Base-by-base conservation (phyloP, 345 rosid genomes). In the Viola odorata region DNA sequence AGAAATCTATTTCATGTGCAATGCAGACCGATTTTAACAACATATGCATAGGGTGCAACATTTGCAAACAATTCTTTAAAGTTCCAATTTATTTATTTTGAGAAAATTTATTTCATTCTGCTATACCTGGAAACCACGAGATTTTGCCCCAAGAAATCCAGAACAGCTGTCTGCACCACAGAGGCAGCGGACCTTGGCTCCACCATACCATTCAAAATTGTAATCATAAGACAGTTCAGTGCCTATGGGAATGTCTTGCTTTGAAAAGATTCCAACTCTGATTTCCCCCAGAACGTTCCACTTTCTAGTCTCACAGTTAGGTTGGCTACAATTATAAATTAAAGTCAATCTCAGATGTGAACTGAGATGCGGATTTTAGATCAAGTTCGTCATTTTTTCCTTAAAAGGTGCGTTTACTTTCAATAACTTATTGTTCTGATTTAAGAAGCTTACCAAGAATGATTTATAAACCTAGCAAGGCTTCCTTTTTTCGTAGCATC, bases 301-400 rank as follows among this genome's bases (percentile, higher is more conserved):
- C 83, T 94, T 90, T 73, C 99, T 83, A 52, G 99, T 90, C 91
- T 90, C 99, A 68, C 99, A 90, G 55, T 94, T 94, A 44, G 99
- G 99, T 65, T 65, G 88, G 80, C 97, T 94, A 80, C 64, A 74
- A 52, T 45, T 44, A 47, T 50, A 12, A 64, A 36, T 38, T 48
- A 55, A 53, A 53, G 69, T 63, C 62, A 63, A 56, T 52, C 50
- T 40, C 40, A 65, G 77, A 60, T 62, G 42, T 50, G 37, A 56
- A 60, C 37, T 63, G 45, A 32, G 37, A 23, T 15, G 45, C 59
- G 48, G 41, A 42, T 14, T 17, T 15, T 37, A 68, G 41, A 23
- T 12, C 10, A 10, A 53, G 37, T 12, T 53, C 37, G 37, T 23
- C 40, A 23, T 23, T 23, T 23, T 23, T 23, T 23, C 32, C 32